These are phyloP conservation scores for Camelina laxa DNA, from an alignment of 345 rosid genomes.

Conservation along the genomic window DNA sequence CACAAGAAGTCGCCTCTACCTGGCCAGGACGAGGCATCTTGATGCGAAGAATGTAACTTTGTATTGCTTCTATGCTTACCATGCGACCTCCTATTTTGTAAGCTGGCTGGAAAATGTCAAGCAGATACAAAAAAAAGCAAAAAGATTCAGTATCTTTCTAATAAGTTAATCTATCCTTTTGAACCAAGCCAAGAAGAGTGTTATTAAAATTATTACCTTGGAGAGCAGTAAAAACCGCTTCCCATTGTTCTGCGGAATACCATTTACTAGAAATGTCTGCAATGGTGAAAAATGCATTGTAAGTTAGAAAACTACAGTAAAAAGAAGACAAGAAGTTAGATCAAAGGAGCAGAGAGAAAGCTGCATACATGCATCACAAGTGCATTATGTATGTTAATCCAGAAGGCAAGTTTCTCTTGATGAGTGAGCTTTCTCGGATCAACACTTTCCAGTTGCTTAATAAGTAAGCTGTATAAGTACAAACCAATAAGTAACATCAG, in stretches of 20 bases:
- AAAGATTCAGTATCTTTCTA: neutral
- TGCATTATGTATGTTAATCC: constrained; percentile 94
- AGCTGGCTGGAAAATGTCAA: constrained; percentile 62
- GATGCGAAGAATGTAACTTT: constrained; percentile 74
- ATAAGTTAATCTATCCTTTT: neutral
- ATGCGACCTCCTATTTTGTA: constrained; percentile 89
- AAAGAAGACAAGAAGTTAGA: constrained; percentile 3
- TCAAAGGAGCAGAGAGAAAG: constrained; percentile 19
- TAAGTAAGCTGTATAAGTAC: constrained; percentile 62
- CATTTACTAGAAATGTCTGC: constrained; percentile 84
- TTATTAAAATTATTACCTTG: constrained; percentile 58
- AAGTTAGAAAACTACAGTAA: neutral
- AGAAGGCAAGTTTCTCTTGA: constrained; percentile 91
- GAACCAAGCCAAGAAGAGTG: neutral
- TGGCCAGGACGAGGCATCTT: constrained; percentile 93
- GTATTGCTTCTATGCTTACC: constrained; percentile 76
- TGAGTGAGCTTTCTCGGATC: constrained; percentile 73
- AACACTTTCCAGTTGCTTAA: constrained; percentile 68
- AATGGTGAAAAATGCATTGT: neutral
- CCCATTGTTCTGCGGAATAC: constrained; percentile 86
- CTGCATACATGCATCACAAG: constrained; percentile 86
- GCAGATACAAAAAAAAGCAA: neutral
- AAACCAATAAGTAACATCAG: constrained; percentile 21
- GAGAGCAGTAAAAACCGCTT: constrained; percentile 77
- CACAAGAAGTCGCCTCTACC: constrained; percentile 48